Conservation (phyloP, 768 basidiomycete species). For the Tricholoma flavovirens region DNA sequence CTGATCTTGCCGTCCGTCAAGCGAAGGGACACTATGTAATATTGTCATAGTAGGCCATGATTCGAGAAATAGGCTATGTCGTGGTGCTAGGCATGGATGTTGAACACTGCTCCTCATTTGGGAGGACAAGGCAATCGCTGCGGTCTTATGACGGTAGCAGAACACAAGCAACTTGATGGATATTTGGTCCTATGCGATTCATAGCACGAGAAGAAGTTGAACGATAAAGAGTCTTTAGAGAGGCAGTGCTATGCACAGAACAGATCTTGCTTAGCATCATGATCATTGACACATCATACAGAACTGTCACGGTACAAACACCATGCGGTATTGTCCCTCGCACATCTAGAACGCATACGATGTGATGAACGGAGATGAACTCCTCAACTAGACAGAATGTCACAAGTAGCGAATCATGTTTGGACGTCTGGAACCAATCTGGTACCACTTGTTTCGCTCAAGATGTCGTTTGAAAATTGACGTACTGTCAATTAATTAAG, state of each 20-base stretch:
- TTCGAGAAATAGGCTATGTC: background rate
- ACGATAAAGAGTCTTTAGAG: background rate
- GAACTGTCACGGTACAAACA: too few relatives aligned
- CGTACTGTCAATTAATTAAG: background rate
- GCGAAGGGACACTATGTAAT: background rate
- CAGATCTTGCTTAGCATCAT: background rate
- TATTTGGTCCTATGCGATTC: background rate
- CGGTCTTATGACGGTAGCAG: background rate
- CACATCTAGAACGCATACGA: background rate
- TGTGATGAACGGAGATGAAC: background rate
- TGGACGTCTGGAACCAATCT: background rate
- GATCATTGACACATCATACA: background rate
- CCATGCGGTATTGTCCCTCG: background rate
- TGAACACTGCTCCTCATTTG: background rate
- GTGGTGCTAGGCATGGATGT: slow-evolving; percentile 9
- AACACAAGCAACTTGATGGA: too few relatives aligned
- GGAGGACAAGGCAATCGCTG: background rate
- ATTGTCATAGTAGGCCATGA: background rate
- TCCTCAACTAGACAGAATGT: background rate
- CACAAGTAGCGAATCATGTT: background rate
- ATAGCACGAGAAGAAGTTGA: background rate
- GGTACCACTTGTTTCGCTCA: background rate
- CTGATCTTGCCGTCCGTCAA: background rate
- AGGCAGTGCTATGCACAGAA: background rate
- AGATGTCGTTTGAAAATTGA: background rate